phyloP scores from a whole-genome alignment of 2,329 filamentous ascomycete genomes.

The Corniculantispora saksenae region DNA sequence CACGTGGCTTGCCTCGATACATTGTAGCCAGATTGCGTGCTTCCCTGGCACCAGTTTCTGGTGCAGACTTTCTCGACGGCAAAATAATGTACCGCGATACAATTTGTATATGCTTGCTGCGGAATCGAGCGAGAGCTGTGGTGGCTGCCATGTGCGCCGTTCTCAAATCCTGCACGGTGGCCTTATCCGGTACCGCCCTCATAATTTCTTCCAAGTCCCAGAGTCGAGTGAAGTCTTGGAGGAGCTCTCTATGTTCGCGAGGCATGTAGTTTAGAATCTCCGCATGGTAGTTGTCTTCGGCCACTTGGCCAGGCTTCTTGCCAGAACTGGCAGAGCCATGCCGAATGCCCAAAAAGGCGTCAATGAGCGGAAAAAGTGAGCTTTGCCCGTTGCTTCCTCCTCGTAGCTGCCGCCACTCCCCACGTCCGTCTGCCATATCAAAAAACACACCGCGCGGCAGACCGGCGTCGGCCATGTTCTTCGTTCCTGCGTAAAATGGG shows the following conservation, averaged over 20 bases:
- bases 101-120: constrained; percentile 86
- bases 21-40: background rate
- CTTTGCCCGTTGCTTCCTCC: constrained; percentile 95
- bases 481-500: constrained; percentile 85
- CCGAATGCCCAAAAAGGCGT: constrained; percentile 53
- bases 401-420: constrained; percentile 74
- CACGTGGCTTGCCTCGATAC: background rate
- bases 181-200: constrained; percentile 62
- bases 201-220: constrained; percentile 74
- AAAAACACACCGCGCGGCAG: constrained; percentile 83
- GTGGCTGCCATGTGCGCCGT: constrained; percentile 68
- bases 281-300: constrained; percentile 45
- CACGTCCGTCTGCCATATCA: constrained; percentile 67
- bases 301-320: constrained; percentile 25
- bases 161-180: constrained; percentile 46
- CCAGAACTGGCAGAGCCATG: constrained; percentile 53
- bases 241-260: background rate
- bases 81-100: constrained; percentile 88
- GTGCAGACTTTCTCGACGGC: constrained; percentile 53
- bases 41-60: background rate
- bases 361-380: constrained; percentile 63
- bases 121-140: constrained; percentile 71
- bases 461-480: constrained; percentile 85
- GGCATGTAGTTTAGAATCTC: constrained; percentile 92
- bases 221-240: background rate